Conservation (phyloP, 2,329 filamentous ascomycete species). For the Chaetoscypha palmicola region DNA sequence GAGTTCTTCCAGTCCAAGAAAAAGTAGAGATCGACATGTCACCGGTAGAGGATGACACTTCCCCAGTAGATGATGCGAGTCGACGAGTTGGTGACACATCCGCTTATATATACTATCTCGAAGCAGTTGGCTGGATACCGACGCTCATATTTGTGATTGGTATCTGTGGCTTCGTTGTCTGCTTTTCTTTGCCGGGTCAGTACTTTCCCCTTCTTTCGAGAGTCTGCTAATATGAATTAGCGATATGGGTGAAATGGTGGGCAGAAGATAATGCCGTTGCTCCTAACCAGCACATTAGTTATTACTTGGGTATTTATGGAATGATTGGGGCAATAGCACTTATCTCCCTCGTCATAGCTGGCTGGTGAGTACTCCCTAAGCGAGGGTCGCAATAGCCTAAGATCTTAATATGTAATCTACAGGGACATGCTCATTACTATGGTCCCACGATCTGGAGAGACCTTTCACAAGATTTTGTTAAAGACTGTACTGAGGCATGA, state of each 20-base stretch:
- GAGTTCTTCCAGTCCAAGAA: too few species aligned
- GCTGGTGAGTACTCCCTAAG: conserved; percentile 23
- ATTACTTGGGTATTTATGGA: conserved; percentile 24
- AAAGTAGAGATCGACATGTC: too few species aligned
- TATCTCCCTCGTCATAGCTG: conserved; percentile 5
- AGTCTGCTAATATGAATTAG: conserved; percentile 9
- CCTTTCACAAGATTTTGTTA: conserved; percentile 42
- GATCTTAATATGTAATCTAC: too few species aligned
- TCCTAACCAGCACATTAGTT: conserved; percentile 1
- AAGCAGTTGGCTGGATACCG: conserved; percentile 12
- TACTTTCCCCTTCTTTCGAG: not conserved
- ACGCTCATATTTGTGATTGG: conserved; percentile 5
- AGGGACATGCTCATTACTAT: conserved; percentile 2
- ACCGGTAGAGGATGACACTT: too few species aligned
- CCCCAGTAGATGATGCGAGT: not conserved
- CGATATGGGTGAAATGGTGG: conserved; percentile 34
- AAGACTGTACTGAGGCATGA: conserved; percentile 34
- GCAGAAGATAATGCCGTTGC: not conserved
- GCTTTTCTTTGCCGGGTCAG: not conserved
- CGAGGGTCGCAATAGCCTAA: not conserved
- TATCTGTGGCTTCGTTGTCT: not conserved
- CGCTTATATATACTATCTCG: conserved; percentile 24
- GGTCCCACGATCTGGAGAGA: not conserved
- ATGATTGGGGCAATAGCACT: conserved; percentile 4
- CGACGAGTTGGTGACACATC: conserved; percentile 20